phyloP scores from a whole-genome alignment of 1,284 basidiomycete species.

The Moesziomyces sp. region DNA sequence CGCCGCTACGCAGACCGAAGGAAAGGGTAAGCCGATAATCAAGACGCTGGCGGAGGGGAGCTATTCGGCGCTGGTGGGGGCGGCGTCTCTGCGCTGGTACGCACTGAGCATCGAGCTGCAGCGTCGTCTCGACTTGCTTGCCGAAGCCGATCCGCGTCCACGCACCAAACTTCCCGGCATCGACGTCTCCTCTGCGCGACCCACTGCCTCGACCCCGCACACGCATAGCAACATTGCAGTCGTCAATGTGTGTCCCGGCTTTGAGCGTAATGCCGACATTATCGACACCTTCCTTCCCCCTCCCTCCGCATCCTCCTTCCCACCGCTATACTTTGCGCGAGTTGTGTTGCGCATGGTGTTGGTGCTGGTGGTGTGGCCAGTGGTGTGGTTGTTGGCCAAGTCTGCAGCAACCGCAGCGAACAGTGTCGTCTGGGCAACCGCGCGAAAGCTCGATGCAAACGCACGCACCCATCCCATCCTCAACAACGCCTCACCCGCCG shows the following conservation, averaged over 20 bases:
- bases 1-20: too few relatives aligned
- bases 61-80: slow-evolving; percentile 35
- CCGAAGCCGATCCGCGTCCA: slow-evolving; percentile 56
- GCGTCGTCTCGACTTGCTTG: slow-evolving; percentile 50
- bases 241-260: slow-evolving; percentile 62
- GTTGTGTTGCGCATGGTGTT: slow-evolving; percentile 11
- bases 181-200: slow-evolving; percentile 19
- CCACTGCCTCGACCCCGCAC: slow-evolving; percentile 1
- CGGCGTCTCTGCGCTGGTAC: slow-evolving; percentile 49
- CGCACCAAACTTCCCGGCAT: slow-evolving; percentile 55
- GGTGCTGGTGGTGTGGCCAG: slow-evolving; percentile 30
- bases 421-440: slow-evolving; percentile 45
- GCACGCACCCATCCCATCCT: slow-evolving; percentile 6
- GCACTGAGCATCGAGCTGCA: slow-evolving; percentile 55
- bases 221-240: slow-evolving; percentile 52
- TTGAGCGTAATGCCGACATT: slow-evolving; percentile 53
- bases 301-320: neutral
- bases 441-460: slow-evolving; percentile 28
- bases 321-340: neutral
- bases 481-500: neutral
- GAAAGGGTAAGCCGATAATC: neutral
- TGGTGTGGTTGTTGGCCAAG: slow-evolving; percentile 53
- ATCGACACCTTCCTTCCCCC: slow-evolving; percentile 34
- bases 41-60: slow-evolving; percentile 15
- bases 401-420: slow-evolving; percentile 45